Percentiles rank a stretch among this genome's conserved stretches.
Evolutionary conservation across 257 asterid genomes (phyloP).

Genomic region (Solanum dulcamara): DNA sequence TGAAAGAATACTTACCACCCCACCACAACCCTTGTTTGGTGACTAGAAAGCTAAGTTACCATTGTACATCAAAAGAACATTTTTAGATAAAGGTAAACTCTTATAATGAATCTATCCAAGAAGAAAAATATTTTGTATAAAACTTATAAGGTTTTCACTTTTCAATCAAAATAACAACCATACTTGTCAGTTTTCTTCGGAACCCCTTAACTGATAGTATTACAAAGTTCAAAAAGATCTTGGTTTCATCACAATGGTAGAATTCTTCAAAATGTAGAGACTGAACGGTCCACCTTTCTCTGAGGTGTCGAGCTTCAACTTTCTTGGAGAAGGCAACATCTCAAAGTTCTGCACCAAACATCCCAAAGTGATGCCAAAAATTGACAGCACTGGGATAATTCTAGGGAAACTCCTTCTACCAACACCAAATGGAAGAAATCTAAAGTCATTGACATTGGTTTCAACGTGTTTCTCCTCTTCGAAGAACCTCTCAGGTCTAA

Average conservation of each 20-base stretch:
- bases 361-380: constrained; percentile 64
- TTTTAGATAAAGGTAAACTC: neutral
- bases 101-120: neutral
- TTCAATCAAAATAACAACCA: neutral
- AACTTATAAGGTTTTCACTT: neutral
- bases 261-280: constrained; percentile 64
- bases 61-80: neutral
- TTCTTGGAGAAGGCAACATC: constrained; percentile 71
- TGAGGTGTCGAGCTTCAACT: constrained; percentile 50
- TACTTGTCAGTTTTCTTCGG: neutral
- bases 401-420: constrained; percentile 93
- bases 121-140: neutral
- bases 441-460: constrained; percentile 64
- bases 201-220: neutral
- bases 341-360: constrained; percentile 77
- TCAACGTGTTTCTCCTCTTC: constrained; percentile 77
- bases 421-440: constrained; percentile 69
- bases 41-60: neutral
- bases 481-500: constrained; percentile 72
- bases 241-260: constrained; percentile 54
- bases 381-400: constrained; percentile 67
- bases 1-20: too few relatives aligned
- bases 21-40: too few relatives aligned
- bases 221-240: constrained; percentile 11
- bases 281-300: constrained; percentile 78